phyloP scores from a whole-genome alignment of 208 protist genomes.

The Crithidia mellificae region DNA sequence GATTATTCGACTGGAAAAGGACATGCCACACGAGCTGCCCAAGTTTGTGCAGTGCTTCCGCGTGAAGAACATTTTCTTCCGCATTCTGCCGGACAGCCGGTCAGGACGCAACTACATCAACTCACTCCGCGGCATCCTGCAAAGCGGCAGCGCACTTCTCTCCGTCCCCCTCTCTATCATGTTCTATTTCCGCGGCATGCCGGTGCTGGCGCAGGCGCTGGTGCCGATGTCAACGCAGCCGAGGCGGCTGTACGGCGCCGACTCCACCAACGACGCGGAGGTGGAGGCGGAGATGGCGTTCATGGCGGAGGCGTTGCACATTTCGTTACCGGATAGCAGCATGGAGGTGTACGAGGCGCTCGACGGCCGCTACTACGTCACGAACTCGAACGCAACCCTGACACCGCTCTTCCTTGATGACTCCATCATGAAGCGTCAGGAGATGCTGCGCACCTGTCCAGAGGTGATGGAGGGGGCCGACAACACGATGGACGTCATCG shows the following conservation, averaged over 20 bases:
- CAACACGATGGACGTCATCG: constrained; percentile 61
- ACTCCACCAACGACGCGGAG: constrained; percentile 65
- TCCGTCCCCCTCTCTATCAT: constrained; percentile 83
- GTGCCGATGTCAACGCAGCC: constrained; percentile 70
- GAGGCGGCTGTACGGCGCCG: constrained; percentile 60
- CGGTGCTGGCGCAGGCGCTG: constrained; percentile 83
- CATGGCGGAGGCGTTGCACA: constrained; percentile 79
- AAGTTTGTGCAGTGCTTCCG: constrained; percentile 85
- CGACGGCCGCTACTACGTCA: constrained; percentile 80
- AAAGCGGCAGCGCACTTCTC: constrained; percentile 65
- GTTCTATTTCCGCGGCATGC: constrained; percentile 89
- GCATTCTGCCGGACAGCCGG: constrained; percentile 83
- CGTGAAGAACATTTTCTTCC: constrained; percentile 85
- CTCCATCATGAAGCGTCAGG: constrained; percentile 82
- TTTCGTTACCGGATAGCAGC: constrained; percentile 50
- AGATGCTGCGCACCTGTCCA: constrained; percentile 64
- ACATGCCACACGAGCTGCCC: constrained; percentile 68
- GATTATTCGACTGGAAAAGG: constrained; percentile 81
- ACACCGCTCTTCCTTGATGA: constrained; percentile 70
- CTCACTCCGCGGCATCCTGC: constrained; percentile 75
- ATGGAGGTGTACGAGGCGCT: constrained; percentile 83
- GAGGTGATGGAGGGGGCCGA: constrained; percentile 51
- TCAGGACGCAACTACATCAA: constrained; percentile 83
- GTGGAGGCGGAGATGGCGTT: constrained; percentile 75
- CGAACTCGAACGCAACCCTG: constrained; percentile 77